Base-by-base conservation (phyloP, 345 rosid genomes). In the Dipteronia sinensis region DNA sequence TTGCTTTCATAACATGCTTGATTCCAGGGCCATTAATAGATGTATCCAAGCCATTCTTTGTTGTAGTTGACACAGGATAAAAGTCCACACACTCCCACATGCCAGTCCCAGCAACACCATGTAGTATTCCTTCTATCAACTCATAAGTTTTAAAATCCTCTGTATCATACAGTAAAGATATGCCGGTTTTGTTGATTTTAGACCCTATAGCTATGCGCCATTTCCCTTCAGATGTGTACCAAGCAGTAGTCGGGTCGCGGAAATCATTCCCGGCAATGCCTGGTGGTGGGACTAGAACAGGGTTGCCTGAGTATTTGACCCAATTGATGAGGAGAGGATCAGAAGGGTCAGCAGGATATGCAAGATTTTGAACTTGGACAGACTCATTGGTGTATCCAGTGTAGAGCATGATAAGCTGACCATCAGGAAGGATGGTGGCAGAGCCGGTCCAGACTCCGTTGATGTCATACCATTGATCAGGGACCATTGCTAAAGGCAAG, bases 231-330 rank as follows among this genome's bases (percentile, higher is more conserved):
- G 93, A 86, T 46, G 95, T 90, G 8, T 67, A 70, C 98, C 98
- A 95, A n/a, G 97, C 98, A 0, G 98, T 95, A 5, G 98, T 95
- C 0, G 98, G 98, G 73, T 95, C 98, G 3, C 98, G 95, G 86
- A 95, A 95, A 78, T 95, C 98, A 88, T 82, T 82, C 67, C 23
- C 9, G 19, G 72, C 71, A 42, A 92, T 85, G 47, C 95, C 93
- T 0, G 88, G 88, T 7, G 98, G 98, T 0, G 98, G 95, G 72
- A 82, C 83, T 5, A 95, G 87, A 53, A 95, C 90, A 0, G 98
- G 98, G 78, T 95, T 95, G 42, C 90, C 89, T 0, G 91, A 56
- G 85, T 81, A 84, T 74, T 95, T 95, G 77, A 79, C 65, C 98
- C 98, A 95, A 7, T 87, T 75, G 67, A 90, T 40, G 55, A 95